These are phyloP conservation scores for Globisporangium barbulae DNA, from an alignment of 352 stramenopile species.

Conservation along the genomic window DNA sequence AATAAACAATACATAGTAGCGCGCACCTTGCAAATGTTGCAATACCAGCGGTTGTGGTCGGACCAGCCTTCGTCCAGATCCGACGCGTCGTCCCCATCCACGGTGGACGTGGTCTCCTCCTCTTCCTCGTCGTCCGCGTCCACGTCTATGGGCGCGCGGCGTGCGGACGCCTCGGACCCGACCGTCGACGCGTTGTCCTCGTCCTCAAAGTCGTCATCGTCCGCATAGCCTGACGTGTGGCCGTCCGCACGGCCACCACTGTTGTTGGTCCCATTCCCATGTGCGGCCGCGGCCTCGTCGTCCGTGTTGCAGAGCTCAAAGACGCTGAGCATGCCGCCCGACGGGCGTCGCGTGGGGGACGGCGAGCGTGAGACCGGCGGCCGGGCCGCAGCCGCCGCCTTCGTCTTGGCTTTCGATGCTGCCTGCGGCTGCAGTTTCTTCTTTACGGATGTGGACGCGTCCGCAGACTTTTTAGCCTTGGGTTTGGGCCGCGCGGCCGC, in stretches of 20 bases:
- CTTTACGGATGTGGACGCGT: neutral
- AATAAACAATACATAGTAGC: neutral
- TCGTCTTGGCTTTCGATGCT: slow-evolving; percentile 2
- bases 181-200: slow-evolving; percentile 17
- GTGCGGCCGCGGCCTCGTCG: slow-evolving; percentile 26
- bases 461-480: neutral
- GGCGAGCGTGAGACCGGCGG: slow-evolving; percentile 6
- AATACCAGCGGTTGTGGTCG: slow-evolving; percentile 89
- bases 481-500: slow-evolving; percentile 14
- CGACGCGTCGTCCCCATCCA: slow-evolving; percentile 35
- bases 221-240: slow-evolving; percentile 11
- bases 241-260: neutral
- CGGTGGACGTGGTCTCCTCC: slow-evolving; percentile 22
- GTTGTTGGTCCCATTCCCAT: neutral
- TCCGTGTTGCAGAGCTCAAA: slow-evolving; percentile 70
- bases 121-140: slow-evolving; percentile 32
- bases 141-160: slow-evolving; percentile 21
- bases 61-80: slow-evolving; percentile 64
- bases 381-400: neutral
- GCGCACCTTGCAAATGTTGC: slow-evolving; percentile 82
- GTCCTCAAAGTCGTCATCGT: slow-evolving; percentile 26
- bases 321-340: slow-evolving; percentile 72
- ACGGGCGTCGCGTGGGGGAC: slow-evolving; percentile 18
- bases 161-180: slow-evolving; percentile 7
- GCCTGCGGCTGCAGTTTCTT: slow-evolving; percentile 1